Percentiles rank a stretch among this genome's conserved stretches.
Evolutionary conservation across 805 yeast species (phyloP).

Genomic region (Debaryomyces prosopidis): DNA sequence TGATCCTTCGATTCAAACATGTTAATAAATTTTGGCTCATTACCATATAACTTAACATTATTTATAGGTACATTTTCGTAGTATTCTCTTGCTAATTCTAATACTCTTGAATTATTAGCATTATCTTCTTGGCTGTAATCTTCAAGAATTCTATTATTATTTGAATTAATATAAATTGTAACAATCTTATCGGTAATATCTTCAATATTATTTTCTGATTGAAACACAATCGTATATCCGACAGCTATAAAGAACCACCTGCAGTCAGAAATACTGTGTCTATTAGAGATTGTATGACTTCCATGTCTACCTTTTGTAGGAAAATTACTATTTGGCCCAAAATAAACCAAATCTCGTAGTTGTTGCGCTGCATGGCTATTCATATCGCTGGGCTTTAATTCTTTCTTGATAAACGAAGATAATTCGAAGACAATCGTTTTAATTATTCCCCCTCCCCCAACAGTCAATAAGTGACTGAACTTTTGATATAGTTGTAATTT

Average conservation of each 20-base stretch:
- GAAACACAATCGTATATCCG: constrained; percentile 25
- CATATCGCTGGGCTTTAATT: constrained; percentile 17
- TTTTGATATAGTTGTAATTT: constrained; percentile 33
- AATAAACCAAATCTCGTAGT: constrained; percentile 21
- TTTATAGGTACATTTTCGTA: constrained; percentile 23
- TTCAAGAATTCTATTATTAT: constrained; percentile 7
- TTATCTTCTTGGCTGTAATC: neutral
- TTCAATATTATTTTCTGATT: constrained; percentile 22
- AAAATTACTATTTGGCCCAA: constrained; percentile 11
- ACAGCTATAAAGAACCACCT: constrained; percentile 26
- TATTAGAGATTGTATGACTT: neutral
- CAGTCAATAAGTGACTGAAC: constrained; percentile 24
- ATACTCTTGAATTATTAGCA: constrained; percentile 10
- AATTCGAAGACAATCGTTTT: constrained; percentile 35
- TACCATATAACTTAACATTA: constrained; percentile 21
- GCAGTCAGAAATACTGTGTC: constrained; percentile 9
- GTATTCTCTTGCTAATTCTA: constrained; percentile 23
- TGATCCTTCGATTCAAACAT: constrained; percentile 23
- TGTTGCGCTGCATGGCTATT: constrained; percentile 14
- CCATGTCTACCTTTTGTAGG: neutral
- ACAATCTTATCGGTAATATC: constrained; percentile 30
- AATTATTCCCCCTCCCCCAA: constrained; percentile 33
- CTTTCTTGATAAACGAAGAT: constrained; percentile 30
- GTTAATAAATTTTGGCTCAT: constrained; percentile 14
- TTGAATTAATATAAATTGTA: constrained; percentile 26